Percentiles rank a stretch among this genome's conserved stretches.
Conservation (phyloP, 176 grass and related monocot species). For the Elymus sibiricus region DNA sequence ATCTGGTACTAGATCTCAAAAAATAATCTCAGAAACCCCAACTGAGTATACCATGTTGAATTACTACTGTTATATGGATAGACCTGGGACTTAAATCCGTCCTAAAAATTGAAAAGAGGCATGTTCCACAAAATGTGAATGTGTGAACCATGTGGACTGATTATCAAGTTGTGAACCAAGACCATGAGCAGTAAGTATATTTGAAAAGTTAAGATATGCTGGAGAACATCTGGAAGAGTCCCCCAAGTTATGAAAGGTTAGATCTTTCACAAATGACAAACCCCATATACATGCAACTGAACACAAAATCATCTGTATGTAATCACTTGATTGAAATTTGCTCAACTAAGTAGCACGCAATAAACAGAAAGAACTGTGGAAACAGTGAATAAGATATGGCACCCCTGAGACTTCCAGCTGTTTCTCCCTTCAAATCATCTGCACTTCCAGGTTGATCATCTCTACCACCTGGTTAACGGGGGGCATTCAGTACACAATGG, state of each 20-base stretch:
- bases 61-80: not conserved
- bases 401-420: constrained; percentile 27
- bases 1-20: constrained; percentile 2
- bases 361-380: constrained; percentile 8
- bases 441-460: constrained; percentile 52
- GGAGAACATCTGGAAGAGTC: constrained; percentile 7
- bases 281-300: not conserved
- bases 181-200: not conserved
- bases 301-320: not conserved
- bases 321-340: constrained; percentile 22
- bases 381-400: not conserved
- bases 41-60: not conserved
- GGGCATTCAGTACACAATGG: constrained; percentile 12
- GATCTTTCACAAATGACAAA: constrained; percentile 8
- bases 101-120: not conserved
- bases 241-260: constrained; percentile 7
- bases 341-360: not conserved
- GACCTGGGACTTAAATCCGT: not conserved
- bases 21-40: not conserved
- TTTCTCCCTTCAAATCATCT: constrained; percentile 57
- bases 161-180: constrained; percentile 10
- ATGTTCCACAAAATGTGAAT: constrained; percentile 10
- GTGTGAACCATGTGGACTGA: not conserved
- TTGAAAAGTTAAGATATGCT: not conserved
- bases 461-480: constrained; percentile 32